phyloP scores from a whole-genome alignment of 2,329 filamentous ascomycete genomes.

The Xylariaceae sp. region DNA sequence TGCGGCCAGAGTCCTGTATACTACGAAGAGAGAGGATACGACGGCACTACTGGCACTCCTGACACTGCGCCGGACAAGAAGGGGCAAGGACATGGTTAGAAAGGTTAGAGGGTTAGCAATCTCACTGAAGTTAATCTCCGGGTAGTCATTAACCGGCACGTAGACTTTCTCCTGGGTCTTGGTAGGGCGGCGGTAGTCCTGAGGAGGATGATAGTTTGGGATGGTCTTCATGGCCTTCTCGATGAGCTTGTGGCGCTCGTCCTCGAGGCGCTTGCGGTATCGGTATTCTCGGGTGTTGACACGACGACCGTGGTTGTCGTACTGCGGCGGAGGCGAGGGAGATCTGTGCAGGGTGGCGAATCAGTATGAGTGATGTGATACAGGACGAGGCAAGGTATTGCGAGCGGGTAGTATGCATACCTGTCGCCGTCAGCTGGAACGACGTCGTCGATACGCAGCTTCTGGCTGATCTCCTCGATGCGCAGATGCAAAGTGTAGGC shows the following conservation, averaged over 20 bases:
- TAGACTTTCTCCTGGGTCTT: slow-evolving; percentile 99
- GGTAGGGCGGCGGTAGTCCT: slow-evolving; percentile 96
- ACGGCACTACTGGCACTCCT: slow-evolving; percentile 32
- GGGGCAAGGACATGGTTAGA: slow-evolving; percentile 55
- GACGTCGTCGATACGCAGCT: slow-evolving; percentile 97
- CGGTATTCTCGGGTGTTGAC: slow-evolving; percentile 98
- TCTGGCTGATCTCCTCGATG: slow-evolving; percentile 99
- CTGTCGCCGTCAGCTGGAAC: slow-evolving; percentile 94
- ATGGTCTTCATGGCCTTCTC: slow-evolving; percentile 99
- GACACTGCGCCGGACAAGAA: slow-evolving; percentile 43
- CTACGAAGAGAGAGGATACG: slow-evolving; percentile 30
- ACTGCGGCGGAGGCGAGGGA: slow-evolving; percentile 91
- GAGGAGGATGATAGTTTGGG: slow-evolving; percentile 97
- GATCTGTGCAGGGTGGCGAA: slow-evolving; percentile 57
- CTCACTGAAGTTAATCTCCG: slow-evolving; percentile 99
- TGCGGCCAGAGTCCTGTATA: slow-evolving; percentile 17
- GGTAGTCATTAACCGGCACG: slow-evolving; percentile 99
- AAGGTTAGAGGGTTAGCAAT: slow-evolving; percentile 97
- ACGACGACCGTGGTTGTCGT: slow-evolving; percentile 98
- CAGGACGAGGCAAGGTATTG: neutral
- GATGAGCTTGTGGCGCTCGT: slow-evolving; percentile 97
- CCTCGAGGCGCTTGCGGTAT: slow-evolving; percentile 95
- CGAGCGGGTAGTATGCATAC: slow-evolving; percentile 48
- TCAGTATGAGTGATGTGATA: slow-evolving; percentile 2
- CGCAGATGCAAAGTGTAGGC: slow-evolving; percentile 94